Conservation (phyloP, 164 flowering plant species). For the Akebia trifoliata region DNA sequence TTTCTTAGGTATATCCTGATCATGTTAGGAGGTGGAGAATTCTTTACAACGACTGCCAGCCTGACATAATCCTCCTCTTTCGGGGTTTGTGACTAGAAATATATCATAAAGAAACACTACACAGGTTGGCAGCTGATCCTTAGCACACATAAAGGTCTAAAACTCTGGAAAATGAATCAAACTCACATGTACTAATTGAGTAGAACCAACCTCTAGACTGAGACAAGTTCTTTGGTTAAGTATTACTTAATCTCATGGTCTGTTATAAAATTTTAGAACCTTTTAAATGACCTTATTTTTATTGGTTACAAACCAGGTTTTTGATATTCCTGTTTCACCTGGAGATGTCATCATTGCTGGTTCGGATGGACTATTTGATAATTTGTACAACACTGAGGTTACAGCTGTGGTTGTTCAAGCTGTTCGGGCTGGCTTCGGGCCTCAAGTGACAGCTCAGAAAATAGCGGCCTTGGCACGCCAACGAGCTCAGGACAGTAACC, state of each 20-base stretch:
- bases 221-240: slow-evolving; percentile 1
- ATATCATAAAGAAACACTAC: no score
- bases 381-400: slow-evolving; percentile 81
- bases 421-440: slow-evolving; percentile 73
- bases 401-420: slow-evolving; percentile 87
- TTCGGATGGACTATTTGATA: slow-evolving; percentile 92
- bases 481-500: slow-evolving; percentile 69
- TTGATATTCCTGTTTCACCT: slow-evolving; percentile 65
- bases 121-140: no score
- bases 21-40: no score
- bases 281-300: not conserved
- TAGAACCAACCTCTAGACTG: not conserved
- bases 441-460: slow-evolving; percentile 91
- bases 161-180: no score
- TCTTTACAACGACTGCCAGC: no score
- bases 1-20: no score
- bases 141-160: no score
- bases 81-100: no score
- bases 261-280: not conserved
- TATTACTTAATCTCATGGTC: not conserved
- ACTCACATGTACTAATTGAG: not conserved
- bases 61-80: no score
- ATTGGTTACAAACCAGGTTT: slow-evolving; percentile 41
- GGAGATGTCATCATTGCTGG: slow-evolving; percentile 91
- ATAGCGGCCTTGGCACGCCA: slow-evolving; percentile 93